Evolutionary conservation across 2,329 filamentous ascomycete species (phyloP).

Genomic region (Diaporthe capsici): DNA sequence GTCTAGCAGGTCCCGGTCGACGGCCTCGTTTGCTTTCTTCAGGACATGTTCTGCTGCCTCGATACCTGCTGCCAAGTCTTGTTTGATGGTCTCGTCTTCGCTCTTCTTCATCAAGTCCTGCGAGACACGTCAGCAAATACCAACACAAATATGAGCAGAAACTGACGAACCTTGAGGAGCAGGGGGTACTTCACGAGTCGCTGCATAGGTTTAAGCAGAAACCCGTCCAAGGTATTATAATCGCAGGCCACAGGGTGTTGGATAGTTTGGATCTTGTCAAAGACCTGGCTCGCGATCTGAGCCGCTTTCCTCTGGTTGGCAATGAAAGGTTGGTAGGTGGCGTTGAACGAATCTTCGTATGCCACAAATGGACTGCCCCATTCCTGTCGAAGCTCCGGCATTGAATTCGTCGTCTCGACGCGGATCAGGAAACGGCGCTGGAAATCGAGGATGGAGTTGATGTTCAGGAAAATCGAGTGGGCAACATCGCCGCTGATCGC

Average conservation of each 20-base stretch:
- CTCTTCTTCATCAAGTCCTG: slow-evolving; percentile 91
- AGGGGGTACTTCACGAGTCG: slow-evolving; percentile 94
- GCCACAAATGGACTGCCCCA: slow-evolving; percentile 94
- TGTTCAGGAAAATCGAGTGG: slow-evolving; percentile 96
- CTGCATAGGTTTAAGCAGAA: slow-evolving; percentile 97
- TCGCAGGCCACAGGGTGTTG: slow-evolving; percentile 86
- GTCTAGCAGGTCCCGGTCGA: slow-evolving; percentile 87
- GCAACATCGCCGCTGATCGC: slow-evolving; percentile 90
- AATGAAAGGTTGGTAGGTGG: slow-evolving; percentile 95
- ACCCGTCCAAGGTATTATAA: slow-evolving; percentile 89
- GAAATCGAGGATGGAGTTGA: slow-evolving; percentile 95
- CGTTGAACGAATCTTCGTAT: slow-evolving; percentile 86
- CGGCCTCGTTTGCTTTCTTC: slow-evolving; percentile 88
- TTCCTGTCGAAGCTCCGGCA: slow-evolving; percentile 81
- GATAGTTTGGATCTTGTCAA: slow-evolving; percentile 85
- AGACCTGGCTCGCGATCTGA: slow-evolving; percentile 84
- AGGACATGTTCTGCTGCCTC: slow-evolving; percentile 86
- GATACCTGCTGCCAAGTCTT: slow-evolving; percentile 82
- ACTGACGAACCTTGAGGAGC: slow-evolving; percentile 78
- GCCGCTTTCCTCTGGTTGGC: slow-evolving; percentile 95
- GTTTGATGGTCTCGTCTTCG: slow-evolving; percentile 77
- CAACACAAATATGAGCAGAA: slow-evolving; percentile 28
- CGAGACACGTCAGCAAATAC: slow-evolving; percentile 46
- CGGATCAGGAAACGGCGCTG: slow-evolving; percentile 95
- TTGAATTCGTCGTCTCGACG: slow-evolving; percentile 94